Evolutionary conservation across 805 yeast genomes (phyloP), one percentile per base, ranked within the genome.

Genomic region (Candida sphagnicola): DNA sequence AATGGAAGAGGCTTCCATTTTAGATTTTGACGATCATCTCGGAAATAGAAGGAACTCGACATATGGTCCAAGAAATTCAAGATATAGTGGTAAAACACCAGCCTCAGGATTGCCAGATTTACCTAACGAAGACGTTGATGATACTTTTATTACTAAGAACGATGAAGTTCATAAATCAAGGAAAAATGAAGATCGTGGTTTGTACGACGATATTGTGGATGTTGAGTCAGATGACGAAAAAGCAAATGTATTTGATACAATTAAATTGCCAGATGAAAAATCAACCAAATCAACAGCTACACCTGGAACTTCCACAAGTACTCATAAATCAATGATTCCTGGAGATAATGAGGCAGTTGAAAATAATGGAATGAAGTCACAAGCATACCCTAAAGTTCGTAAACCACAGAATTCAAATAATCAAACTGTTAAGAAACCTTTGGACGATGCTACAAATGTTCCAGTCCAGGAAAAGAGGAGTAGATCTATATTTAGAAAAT

Each of bases 401-500:
- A 40, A 48, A 40, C 46, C 48, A 34, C 40, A 43, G 31, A 44
- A 50, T 21, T 43, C 39, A 28, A 43, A 41, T 6, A 34, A 37
- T 23, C 37, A 32, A 34, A 28, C 31, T 14, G 42, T 39, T 14
- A 53, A 53, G 41, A 55, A 50, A 41, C 70, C 70, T 5, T 59
- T 66, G 43, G 60, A 51, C 34, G 72, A 67, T 42, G 39, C 65
- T 10, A 61, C 66, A 13, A 61, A 59, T 35, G 51, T 50, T 45
- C 57, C 54, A 12, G 41, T 34, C 4, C 49, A 48, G 4, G 54
- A 50, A 33, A 62, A 59, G 50, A 53, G 63, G 40, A 65, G 53
- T 45, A 54, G 59, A 43, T 67, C 70, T 8, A 53, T 71, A 41
- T 74, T 77, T 59, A 56, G 80, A 39, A 76, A 75, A 48, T 50